These are phyloP conservation scores for Biscogniauxia mediterranea DNA, from an alignment of 2,329 filamentous ascomycete genomes.

Conservation along the genomic window DNA sequence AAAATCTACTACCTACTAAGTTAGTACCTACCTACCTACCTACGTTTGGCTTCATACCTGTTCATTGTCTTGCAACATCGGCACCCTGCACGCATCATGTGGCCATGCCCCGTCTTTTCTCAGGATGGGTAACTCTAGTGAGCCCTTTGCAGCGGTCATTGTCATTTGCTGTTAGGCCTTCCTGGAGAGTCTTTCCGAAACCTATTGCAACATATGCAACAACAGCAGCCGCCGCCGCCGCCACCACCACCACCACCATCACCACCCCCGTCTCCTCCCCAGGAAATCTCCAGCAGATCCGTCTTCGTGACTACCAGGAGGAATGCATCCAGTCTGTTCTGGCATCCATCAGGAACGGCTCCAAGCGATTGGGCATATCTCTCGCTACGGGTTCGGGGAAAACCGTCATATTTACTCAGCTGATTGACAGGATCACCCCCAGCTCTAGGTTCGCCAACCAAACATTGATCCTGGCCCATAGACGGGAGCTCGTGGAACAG, in stretches of 20 bases:
- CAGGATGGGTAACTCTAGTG: slow-evolving; percentile 20
- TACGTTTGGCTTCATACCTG: too few species aligned
- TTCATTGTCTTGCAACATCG: slow-evolving; percentile 1
- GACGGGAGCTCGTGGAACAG: slow-evolving; percentile 91
- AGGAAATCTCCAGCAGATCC: slow-evolving; percentile 37
- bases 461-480: slow-evolving; percentile 88
- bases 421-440: slow-evolving; percentile 74
- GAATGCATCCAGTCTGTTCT: slow-evolving; percentile 86
- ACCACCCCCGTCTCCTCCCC: slow-evolving; percentile 4
- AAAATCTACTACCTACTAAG: too few species aligned
- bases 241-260: too few species aligned
- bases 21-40: too few species aligned
- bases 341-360: slow-evolving; percentile 63
- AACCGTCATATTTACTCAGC: slow-evolving; percentile 94
- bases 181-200: slow-evolving; percentile 7
- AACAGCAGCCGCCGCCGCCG: slow-evolving; percentile 4
- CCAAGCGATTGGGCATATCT: slow-evolving; percentile 80
- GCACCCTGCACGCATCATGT: slow-evolving; percentile 12
- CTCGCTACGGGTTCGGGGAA: slow-evolving; percentile 87
- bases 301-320: slow-evolving; percentile 81
- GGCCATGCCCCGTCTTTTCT: slow-evolving; percentile 26
- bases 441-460: slow-evolving; percentile 60
- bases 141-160: slow-evolving; percentile 9
- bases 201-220: slow-evolving; percentile 7
- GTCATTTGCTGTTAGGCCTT: slow-evolving; percentile 2